Conservation (phyloP, 805 yeast genomes). For the Pichia scutulata region DNA sequence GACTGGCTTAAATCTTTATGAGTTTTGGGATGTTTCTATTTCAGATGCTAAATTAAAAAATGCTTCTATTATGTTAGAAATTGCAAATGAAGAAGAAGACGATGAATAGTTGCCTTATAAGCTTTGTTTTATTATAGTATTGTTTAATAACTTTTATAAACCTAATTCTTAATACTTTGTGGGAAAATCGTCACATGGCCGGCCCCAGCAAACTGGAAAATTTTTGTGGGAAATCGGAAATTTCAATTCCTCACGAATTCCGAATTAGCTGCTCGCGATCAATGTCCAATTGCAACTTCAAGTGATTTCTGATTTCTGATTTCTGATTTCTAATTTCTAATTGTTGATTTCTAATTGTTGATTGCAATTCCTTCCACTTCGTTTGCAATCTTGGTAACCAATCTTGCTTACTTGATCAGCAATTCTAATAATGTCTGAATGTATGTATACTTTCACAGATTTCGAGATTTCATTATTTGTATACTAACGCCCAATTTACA, state of each 20-base stretch:
- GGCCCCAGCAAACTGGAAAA: background rate
- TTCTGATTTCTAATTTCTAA: no score
- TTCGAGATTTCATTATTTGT: background rate
- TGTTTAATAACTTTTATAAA: no score
- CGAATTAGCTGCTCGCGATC: background rate
- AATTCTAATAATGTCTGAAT: background rate
- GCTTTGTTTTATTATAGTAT: no score
- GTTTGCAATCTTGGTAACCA: background rate
- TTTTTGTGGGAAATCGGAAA: no score
- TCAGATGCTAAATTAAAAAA: constrained; percentile 74
- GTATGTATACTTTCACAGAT: background rate
- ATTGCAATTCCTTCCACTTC: background rate
- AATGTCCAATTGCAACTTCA: background rate
- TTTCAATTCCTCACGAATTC: background rate
- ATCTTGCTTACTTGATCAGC: background rate
- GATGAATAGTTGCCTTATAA: background rate
- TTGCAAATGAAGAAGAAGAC: constrained; percentile 24
- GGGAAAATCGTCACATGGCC: no score
- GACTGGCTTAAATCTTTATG: constrained; percentile 52
- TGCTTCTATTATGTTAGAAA: constrained; percentile 70
- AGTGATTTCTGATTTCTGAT: background rate
- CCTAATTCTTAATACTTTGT: no score
- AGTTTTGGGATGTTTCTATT: constrained; percentile 47
- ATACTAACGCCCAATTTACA: background rate
- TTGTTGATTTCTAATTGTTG: background rate